phyloP scores from a whole-genome alignment of 495 filamentous ascomycete genomes.

The Tetracladium marchalianum region DNA sequence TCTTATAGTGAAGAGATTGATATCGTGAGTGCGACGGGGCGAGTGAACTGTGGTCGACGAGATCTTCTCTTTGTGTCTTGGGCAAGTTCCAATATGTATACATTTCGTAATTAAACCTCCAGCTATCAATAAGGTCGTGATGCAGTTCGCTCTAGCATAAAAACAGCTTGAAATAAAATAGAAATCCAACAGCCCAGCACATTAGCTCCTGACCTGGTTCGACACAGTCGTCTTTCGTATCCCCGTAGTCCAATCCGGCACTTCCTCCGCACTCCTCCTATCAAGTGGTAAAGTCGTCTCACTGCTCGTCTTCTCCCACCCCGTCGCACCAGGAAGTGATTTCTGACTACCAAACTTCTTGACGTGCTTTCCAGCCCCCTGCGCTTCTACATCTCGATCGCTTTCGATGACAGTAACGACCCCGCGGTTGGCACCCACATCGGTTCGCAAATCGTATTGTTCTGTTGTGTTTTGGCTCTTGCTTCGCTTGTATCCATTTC shows the following conservation, averaged over 20 bases:
- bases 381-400: background rate
- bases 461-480: background rate
- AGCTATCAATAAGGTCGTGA: no score
- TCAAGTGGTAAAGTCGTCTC: conserved; percentile 1
- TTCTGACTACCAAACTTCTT: background rate
- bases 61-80: no score
- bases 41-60: no score
- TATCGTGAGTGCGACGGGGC: no score
- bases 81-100: no score
- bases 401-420: conserved; percentile 10
- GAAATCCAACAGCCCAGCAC: no score
- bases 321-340: no score
- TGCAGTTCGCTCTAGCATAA: no score
- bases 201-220: conserved; percentile 1
- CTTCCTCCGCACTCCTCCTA: conserved; percentile 4
- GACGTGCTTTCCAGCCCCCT: background rate
- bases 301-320: conserved; percentile 3
- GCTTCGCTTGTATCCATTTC: conserved; percentile 5
- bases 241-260: conserved; percentile 1
- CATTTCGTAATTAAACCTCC: no score
- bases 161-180: no score
- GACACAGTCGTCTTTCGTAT: conserved; percentile 11
- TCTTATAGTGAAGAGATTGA: no score
- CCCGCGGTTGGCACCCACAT: conserved; percentile 6
- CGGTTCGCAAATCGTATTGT: conserved; percentile 8